Percentiles rank a stretch among this genome's conserved stretches.
phyloP scores from a whole-genome alignment of 306 rosid species.

The Ochetophila trinervis region DNA sequence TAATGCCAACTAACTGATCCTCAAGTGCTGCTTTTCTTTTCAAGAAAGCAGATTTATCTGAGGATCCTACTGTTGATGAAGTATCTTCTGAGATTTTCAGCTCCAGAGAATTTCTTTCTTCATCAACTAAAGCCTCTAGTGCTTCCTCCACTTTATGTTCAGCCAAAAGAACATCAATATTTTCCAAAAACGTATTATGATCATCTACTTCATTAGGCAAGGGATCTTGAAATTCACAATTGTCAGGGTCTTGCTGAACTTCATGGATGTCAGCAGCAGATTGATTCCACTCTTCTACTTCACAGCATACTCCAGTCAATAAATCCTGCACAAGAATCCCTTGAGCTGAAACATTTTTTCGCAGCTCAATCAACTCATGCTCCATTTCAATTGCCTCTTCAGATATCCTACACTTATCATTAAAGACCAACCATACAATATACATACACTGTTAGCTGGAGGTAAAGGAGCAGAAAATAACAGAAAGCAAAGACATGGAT shows the following conservation, averaged over 20 bases:
- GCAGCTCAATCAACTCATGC: constrained; percentile 85
- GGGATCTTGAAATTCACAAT: constrained; percentile 52
- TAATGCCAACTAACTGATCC: constrained; percentile 54
- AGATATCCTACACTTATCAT: constrained; percentile 62
- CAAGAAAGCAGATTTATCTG: constrained; percentile 54
- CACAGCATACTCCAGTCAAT: constrained; percentile 88
- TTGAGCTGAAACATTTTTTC: constrained; percentile 81
- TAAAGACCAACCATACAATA: constrained; percentile 14
- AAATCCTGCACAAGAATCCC: constrained; percentile 92
- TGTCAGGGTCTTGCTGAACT: constrained; percentile 41
- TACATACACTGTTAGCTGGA: constrained; percentile 3
- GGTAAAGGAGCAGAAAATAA: neutral
- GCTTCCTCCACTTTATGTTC: constrained; percentile 93
- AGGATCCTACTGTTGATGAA: constrained; percentile 48
- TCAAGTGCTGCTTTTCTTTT: constrained; percentile 71
- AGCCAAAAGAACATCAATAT: constrained; percentile 70
- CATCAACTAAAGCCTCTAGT: constrained; percentile 79
- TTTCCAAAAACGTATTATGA: constrained; percentile 56
- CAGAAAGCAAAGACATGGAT: neutral
- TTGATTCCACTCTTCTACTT: constrained; percentile 75
- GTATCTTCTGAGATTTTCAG: constrained; percentile 56
- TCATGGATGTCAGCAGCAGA: constrained; percentile 39
- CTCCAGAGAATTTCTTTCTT: constrained; percentile 64
- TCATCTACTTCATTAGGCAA: constrained; percentile 42
- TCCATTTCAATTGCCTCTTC: constrained; percentile 96